Base-by-base conservation (phyloP, 257 asterid species). In the Solanum rostratum region DNA sequence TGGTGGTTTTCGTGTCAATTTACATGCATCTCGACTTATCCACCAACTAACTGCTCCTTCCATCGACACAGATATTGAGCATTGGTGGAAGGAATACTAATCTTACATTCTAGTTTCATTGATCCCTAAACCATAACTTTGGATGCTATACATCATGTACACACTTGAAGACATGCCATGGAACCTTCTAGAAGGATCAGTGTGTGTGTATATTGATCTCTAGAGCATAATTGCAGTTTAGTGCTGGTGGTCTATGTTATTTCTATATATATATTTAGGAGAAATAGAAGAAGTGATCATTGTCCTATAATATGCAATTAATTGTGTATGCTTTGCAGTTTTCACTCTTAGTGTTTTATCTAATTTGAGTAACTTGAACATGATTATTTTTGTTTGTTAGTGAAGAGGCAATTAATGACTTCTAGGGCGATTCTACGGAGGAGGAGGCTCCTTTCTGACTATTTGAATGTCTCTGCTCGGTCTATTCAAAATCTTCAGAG, bases 401-500 rank as follows among this genome's bases (percentile, higher is more conserved):
- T 87, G 89, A 84, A 92, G 88, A 54, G 84, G 81, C 65, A 70
- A 70, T 70, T 55, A 65, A 95, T 95, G 98, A 93, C 98, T 86
- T 87, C 94, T 86, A 88, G 93, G 86, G 93, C 88, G 24, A 90
- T 95, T 81, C 86, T 92, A 88, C 87, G 93, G 90, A 90, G 93
- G 91, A 88, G 93, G 88, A 91, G 87, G 86, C 74, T 83, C 84
- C 50, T 90, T 53, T 87, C 89, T 33, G 92, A 92, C 85, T 90
- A 90, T 87, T 86, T 92, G 86, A 87, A 88, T 86, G 90, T 76
- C 59, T 87, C 91, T 78, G 87, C 84, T 87, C 86, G 87, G 53
- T 86, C 91, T 45, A 62, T 87, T 79, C 91, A 87, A 88, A 86
- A 85, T 84, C 85, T 84, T 85, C 95, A 86, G 71, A 66, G 85